Evolutionary conservation across 2,329 filamentous ascomycete genomes (phyloP), one percentile per base, ranked within the genome.

Genomic region (Fusarium papillatum): DNA sequence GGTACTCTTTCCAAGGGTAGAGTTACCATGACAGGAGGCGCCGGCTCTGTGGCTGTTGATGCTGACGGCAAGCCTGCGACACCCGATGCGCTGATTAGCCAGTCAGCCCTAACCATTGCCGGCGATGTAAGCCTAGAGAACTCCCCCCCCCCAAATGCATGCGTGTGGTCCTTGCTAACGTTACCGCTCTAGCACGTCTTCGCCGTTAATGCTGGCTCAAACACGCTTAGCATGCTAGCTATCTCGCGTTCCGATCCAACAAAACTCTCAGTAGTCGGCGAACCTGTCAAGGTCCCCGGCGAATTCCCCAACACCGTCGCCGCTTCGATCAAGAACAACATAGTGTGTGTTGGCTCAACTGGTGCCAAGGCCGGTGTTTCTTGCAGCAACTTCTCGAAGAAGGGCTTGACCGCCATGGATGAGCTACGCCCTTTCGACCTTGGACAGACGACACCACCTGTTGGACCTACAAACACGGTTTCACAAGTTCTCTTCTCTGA

Each of bases 401-500:
- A 72, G 0, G 88, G 88, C 0, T 78, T 90, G 1, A 79, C 73
- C 0, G 73, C 82, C 7, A 85, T 89, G 80, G 88, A 90, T 67
- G 80, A 67, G 2, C 84, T 89, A 0, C 85, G 87, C 0, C 67
- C 83, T 0, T 87, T 92, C 69, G 84, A 87, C 16, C 77, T 93
- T 1, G 81, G 83, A 2, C 91, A 93, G 78, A 87, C 86, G 0
- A 92, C 89, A 0, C 91, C 92, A 0, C 90, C 92, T 0, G 80
- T 84, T 0, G 91, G 91, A 0, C 90, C 91, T 0, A 81, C 84
- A 3, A 91, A 92, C 80, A 92, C 89, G 0, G 85, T 93, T 4
- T 92, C 91, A 0, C 90, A 93, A 10, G 85, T 87, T 0, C 90
- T 92, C 79, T 93, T 92, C 82, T 90, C 89, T 1, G 81, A 81